These are phyloP conservation scores for Kockiozyma suomiensis DNA, from an alignment of 805 yeast species.

Conservation along the genomic window DNA sequence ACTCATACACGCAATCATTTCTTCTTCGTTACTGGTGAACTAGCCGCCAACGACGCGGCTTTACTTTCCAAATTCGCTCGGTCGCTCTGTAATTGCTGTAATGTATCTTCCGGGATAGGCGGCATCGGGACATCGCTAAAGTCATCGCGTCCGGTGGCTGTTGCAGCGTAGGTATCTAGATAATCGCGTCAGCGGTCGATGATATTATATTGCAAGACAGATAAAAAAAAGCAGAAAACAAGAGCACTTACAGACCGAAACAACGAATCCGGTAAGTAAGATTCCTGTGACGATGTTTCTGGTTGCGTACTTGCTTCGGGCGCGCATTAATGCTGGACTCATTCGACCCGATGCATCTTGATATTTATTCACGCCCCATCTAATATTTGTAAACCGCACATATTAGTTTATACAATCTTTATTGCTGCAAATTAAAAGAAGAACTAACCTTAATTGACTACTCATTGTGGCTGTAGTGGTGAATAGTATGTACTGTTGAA, in stretches of 20 bases:
- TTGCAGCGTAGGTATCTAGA: constrained; percentile 46
- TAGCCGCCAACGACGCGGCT: no score
- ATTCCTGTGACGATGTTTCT: constrained; percentile 27
- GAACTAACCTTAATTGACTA: constrained; percentile 22
- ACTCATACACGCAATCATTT: no score
- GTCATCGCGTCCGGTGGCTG: constrained; percentile 72
- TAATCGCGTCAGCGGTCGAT: no score
- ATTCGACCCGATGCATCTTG: constrained; percentile 30
- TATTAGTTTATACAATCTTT: not conserved
- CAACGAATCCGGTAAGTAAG: constrained; percentile 3
- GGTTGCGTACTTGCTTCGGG: constrained; percentile 20
- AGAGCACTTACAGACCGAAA: not conserved
- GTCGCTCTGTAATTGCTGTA: constrained; percentile 60
- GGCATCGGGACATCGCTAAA: constrained; percentile 93
- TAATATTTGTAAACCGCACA: not conserved
- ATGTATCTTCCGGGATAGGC: constrained; percentile 78
- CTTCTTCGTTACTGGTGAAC: no score
- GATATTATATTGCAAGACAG: no score
- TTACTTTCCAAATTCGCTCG: not conserved
- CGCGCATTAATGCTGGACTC: constrained; percentile 32
- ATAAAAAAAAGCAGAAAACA: not conserved
- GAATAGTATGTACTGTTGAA: no score
- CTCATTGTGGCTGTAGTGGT: constrained; percentile 10
- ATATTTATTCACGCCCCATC: constrained; percentile 29
- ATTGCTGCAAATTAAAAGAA: not conserved